Conservation (phyloP, 768 basidiomycete species). For the Boletus tomentosulus region DNA sequence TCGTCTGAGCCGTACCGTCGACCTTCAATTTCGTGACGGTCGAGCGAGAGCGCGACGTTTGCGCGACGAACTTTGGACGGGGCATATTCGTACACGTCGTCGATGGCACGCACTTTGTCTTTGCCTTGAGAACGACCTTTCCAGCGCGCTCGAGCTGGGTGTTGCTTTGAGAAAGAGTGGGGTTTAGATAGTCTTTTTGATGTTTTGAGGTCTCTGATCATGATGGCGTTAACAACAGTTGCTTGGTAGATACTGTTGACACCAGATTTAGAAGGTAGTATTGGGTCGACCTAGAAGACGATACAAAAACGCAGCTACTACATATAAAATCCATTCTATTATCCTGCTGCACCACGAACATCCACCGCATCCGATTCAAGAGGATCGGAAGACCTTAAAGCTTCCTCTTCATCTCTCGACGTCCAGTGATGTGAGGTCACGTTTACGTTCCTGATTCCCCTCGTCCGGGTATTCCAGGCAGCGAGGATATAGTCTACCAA, state of each 20-base stretch:
- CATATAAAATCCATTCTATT: not conserved
- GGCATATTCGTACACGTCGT: constrained; percentile 65
- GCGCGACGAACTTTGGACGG: constrained; percentile 46
- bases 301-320: not conserved
- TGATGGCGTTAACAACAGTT: not conserved
- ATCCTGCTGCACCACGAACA: not conserved
- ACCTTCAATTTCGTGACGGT: constrained; percentile 46
- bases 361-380: constrained; percentile 15
- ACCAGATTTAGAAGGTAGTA: constrained; percentile 25
- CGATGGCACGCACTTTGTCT: constrained; percentile 28
- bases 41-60: constrained; percentile 51
- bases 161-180: constrained; percentile 26
- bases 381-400: constrained; percentile 20
- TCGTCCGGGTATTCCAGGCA: constrained; percentile 16
- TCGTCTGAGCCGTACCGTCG: constrained; percentile 33
- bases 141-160: constrained; percentile 46
- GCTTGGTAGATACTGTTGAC: constrained; percentile 4
- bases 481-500: constrained; percentile 8
- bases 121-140: constrained; percentile 27
- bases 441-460: constrained; percentile 14
- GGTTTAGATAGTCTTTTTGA: constrained; percentile 11
- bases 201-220: constrained; percentile 15
- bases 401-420: constrained; percentile 30
- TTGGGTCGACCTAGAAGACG: constrained; percentile 9
- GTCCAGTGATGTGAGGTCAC: constrained; percentile 29